phyloP scores from a whole-genome alignment of 768 basidiomycete species.

The Pleurotus tuoliensis region DNA sequence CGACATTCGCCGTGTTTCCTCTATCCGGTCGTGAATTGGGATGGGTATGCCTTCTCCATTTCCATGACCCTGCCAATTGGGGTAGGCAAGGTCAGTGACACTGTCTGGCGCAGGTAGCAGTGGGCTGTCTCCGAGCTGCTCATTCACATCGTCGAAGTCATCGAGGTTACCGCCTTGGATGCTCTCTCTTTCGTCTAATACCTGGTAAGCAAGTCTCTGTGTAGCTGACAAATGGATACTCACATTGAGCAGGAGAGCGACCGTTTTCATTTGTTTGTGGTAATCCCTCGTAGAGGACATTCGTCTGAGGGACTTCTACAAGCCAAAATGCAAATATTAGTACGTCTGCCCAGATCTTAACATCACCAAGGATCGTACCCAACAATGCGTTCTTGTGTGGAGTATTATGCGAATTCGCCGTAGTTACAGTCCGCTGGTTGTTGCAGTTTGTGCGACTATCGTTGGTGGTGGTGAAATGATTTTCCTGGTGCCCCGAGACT shows the following conservation, averaged over 20 bases:
- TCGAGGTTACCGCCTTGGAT: too few relatives aligned
- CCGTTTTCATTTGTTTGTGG: too few relatives aligned
- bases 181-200: too few relatives aligned
- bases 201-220: too few relatives aligned
- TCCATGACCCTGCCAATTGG: not conserved
- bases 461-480: conserved; percentile 1
- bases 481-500: not conserved
- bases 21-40: not conserved
- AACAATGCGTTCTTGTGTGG: not conserved
- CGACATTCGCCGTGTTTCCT: not conserved
- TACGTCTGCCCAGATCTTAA: too few relatives aligned
- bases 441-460: conserved; percentile 1
- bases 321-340: too few relatives aligned
- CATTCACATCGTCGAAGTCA: too few relatives aligned
- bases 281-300: too few relatives aligned
- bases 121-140: not conserved
- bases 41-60: not conserved
- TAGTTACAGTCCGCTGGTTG: not conserved
- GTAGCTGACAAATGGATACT: too few relatives aligned
- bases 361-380: not conserved
- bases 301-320: too few relatives aligned
- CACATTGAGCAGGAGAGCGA: too few relatives aligned
- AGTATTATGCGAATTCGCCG: not conserved
- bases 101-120: not conserved
- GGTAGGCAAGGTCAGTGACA: not conserved